phyloP scores from a whole-genome alignment of 2,329 filamentous ascomycete species.

The Epicoccum nigrum region DNA sequence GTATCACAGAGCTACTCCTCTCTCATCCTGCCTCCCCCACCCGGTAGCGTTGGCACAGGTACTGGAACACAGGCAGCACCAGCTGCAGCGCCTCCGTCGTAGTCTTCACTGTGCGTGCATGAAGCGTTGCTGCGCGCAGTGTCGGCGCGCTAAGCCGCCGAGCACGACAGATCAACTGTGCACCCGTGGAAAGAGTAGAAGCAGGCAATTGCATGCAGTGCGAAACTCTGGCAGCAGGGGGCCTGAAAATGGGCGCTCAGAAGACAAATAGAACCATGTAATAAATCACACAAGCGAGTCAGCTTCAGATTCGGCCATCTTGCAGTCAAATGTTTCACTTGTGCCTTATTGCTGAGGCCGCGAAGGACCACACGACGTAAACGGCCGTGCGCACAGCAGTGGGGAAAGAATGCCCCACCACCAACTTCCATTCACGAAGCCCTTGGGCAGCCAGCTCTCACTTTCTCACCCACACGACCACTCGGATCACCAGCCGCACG shows the following conservation, averaged over 20 bases:
- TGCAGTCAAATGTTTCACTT: conserved; percentile 5
- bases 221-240: neutral
- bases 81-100: conserved; percentile 54
- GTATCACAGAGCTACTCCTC: conserved; percentile 62
- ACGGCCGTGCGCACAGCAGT: neutral
- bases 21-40: conserved; percentile 65
- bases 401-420: conserved; percentile 20
- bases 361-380: conserved; percentile 7
- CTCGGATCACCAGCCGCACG: conserved; percentile 14
- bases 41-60: conserved; percentile 38
- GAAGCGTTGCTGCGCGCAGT: conserved; percentile 7
- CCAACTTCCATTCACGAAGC: conserved; percentile 19
- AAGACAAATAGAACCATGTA: conserved; percentile 6
- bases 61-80: conserved; percentile 57
- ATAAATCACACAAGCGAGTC: conserved; percentile 4
- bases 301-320: neutral
- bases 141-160: conserved; percentile 13
- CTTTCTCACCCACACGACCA: conserved; percentile 18
- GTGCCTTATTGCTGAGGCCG: conserved; percentile 9
- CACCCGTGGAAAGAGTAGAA: conserved; percentile 22
- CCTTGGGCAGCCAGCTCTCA: conserved; percentile 19
- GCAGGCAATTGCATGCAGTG: neutral
- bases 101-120: conserved; percentile 20
- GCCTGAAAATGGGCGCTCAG: neutral
- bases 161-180: conserved; percentile 22